A percentile compares a stretch with the other conserved stretches of the same genome.
These are phyloP conservation scores for Fusarium sp. DNA, from an alignment of 2,329 filamentous ascomycete genomes.

Conservation along the genomic window DNA sequence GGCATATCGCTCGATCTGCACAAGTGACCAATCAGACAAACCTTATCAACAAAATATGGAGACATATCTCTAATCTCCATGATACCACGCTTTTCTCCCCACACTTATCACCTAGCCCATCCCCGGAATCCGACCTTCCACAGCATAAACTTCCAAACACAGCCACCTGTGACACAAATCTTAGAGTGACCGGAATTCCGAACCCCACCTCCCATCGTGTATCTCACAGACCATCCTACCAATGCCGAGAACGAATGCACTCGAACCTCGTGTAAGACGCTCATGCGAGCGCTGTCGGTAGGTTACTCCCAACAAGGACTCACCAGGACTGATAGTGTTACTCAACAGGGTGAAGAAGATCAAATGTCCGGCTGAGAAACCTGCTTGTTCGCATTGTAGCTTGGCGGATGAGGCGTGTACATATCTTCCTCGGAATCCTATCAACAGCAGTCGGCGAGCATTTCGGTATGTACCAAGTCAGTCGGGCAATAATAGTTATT, in stretches of 20 bases:
- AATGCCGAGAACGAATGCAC: slow-evolving; percentile 19
- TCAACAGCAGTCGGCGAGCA: not conserved
- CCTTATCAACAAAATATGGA: too few species aligned
- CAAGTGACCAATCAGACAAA: too few species aligned
- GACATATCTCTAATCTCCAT: too few species aligned
- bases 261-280: slow-evolving; percentile 37
- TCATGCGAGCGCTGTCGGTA: slow-evolving; percentile 45
- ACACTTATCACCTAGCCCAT: too few species aligned
- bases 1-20: too few species aligned
- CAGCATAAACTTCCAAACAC: too few species aligned
- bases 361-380: slow-evolving; percentile 46
- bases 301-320: not conserved
- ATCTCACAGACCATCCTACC: too few species aligned
- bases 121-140: not conserved
- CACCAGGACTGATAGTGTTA: not conserved
- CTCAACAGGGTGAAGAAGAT: slow-evolving; percentile 40
- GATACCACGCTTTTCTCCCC: too few species aligned
- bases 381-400: slow-evolving; percentile 40
- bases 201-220: not conserved
- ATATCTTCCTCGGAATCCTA: slow-evolving; percentile 38
- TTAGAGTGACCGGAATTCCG: slow-evolving; percentile 34
- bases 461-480: too few species aligned
- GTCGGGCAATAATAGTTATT: too few species aligned
- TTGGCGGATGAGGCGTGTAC: slow-evolving; percentile 33
- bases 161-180: too few species aligned